Evolutionary conservation across 192 early-diverging fungal genomes (phyloP).

Genomic region (Dissophora globulifera): DNA sequence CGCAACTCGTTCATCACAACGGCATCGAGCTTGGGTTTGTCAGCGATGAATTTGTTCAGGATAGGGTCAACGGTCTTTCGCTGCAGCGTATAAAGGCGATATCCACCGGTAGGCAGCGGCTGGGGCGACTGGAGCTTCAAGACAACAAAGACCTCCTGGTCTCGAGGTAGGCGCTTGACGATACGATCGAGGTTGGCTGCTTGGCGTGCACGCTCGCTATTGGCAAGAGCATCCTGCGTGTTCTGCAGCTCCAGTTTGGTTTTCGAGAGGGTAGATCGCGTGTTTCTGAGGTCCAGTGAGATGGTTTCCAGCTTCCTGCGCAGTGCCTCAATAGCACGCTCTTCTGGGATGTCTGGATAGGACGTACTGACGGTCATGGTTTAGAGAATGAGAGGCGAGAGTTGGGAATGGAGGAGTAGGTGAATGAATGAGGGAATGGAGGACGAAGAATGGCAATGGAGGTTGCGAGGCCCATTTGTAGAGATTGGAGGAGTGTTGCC

Average conservation of each 20-base stretch:
- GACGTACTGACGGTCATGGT: conserved; percentile 23
- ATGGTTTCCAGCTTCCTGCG: conserved; percentile 21
- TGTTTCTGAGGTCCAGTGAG: conserved; percentile 38
- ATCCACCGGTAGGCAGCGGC: conserved; percentile 14
- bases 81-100: conserved; percentile 17
- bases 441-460: background rate
- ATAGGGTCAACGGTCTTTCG: conserved; percentile 4
- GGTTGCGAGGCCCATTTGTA: conserved; percentile 9
- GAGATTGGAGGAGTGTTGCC: background rate
- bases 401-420: conserved; percentile 9
- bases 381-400: conserved; percentile 1
- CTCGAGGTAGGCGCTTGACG: background rate
- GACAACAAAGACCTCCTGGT: conserved; percentile 22
- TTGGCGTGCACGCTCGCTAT: conserved; percentile 12
- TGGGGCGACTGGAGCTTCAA: conserved; percentile 14
- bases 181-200: conserved; percentile 20
- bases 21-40: conserved; percentile 11
- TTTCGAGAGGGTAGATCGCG: conserved; percentile 17
- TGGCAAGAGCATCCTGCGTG: conserved; percentile 16
- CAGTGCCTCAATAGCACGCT: conserved; percentile 22
- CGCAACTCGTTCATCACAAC: conserved; percentile 21
- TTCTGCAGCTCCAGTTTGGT: conserved; percentile 17
- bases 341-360: conserved; percentile 17
- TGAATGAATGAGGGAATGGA: conserved; percentile 4
- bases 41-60: conserved; percentile 11